Base-by-base conservation (phyloP, 2,329 filamentous ascomycete species). In the Rhynchosporium secalis region DNA sequence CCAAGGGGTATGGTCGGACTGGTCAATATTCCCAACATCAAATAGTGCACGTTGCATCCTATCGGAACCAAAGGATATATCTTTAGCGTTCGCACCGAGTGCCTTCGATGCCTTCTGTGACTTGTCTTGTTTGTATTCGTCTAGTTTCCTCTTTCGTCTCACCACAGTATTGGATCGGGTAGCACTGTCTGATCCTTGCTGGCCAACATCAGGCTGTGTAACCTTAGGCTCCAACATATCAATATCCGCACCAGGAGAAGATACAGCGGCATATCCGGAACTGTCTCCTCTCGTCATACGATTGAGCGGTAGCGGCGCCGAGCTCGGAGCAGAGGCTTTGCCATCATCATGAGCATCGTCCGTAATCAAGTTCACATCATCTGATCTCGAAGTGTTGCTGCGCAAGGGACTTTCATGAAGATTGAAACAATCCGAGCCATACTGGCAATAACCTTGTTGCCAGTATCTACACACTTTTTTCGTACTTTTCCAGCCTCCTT, bases 41-140 rank as follows among this genome's bases (percentile, higher is more conserved):
- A 72, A 43, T 3, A 60, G 15, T 29, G 67, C 8, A 13, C 61
- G 43, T 41, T 56, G 52, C 13, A 40, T 48, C 9, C 57, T 62
- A 28, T 66, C 61, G 10, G 8, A 38, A 8, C 70, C 71, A 66
- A 73, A 69, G 15, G 47, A 47, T 12, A 71, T 61, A 15, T 67
- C 49, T 61, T 73, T 73, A 7, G 55, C 60, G 55, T 56, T 45
- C 6, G 29, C 31, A 48, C 60, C 60, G 12, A 49, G 33, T 13
- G 13, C 36, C 20, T 62, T 62, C 2, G 59, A 13, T 7, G 52
- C 49, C 49, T 64, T 62, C 26, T 51, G 29, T 7, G 52, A 47
- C 49, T 66, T 62, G 20, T 51, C n/a, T 13, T 56, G 61, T 12
- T 48, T 47, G 52, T 68, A 68, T n/a, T 66, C 65, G 8, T 60